phyloP scores from a whole-genome alignment of 768 basidiomycete species.

The Calocybe indica region DNA sequence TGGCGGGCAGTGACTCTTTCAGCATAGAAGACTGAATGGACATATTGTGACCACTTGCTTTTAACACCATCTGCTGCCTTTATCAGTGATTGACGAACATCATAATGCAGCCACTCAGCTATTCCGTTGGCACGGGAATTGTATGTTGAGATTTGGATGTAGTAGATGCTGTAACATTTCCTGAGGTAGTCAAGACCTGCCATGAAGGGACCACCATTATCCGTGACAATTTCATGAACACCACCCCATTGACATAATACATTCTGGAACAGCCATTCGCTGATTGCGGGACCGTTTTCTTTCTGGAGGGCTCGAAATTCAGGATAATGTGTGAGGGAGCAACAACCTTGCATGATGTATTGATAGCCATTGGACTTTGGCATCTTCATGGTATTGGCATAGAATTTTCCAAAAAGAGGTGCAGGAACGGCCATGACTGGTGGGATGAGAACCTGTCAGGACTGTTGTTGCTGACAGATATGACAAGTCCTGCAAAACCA shows the following conservation, averaged over 20 bases:
- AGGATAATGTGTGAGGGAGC: not conserved
- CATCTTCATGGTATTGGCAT: slow-evolving; percentile 36
- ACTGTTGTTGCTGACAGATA: slow-evolving; percentile 26
- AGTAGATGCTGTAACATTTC: too few species aligned
- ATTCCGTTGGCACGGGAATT: slow-evolving; percentile 17
- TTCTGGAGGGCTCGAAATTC: not conserved
- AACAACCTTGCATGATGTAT: too few species aligned
- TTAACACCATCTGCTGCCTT: slow-evolving; percentile 26
- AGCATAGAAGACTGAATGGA: slow-evolving; percentile 26
- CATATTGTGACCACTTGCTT: slow-evolving; percentile 22
- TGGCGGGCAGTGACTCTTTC: slow-evolving; percentile 24
- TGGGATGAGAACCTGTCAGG: too few species aligned
- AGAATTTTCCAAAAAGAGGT: slow-evolving; percentile 23
- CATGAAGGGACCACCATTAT: slow-evolving; percentile 17
- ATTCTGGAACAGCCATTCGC: not conserved
- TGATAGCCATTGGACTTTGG: slow-evolving; percentile 8
- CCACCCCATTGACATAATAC: slow-evolving; percentile 26
- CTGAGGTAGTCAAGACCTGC: slow-evolving; percentile 14
- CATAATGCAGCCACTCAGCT: slow-evolving; percentile 15
- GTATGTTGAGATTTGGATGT: slow-evolving; percentile 16
- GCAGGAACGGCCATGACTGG: slow-evolving; percentile 17
- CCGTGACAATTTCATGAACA: slow-evolving; percentile 19
- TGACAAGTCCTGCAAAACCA: slow-evolving; percentile 31
- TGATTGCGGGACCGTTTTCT: not conserved
- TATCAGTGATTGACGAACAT: slow-evolving; percentile 25